Percentiles rank a stretch among this genome's conserved stretches.
Evolutionary conservation across 2,329 filamentous ascomycete genomes (phyloP).

Genomic region (Phaeosphaeriaceae sp.): DNA sequence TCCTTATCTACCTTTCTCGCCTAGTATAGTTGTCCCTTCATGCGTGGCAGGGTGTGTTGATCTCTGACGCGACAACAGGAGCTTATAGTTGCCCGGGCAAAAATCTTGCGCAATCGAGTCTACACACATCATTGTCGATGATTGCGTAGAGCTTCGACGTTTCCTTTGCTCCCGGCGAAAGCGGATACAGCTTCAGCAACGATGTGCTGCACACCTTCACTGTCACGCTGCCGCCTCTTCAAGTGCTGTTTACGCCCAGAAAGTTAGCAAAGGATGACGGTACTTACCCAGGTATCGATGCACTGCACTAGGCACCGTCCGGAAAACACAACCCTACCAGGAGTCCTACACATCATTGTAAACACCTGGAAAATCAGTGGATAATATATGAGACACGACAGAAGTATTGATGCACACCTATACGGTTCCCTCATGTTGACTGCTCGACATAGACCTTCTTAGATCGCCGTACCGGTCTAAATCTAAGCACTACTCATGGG

Average conservation of each 20-base stretch:
- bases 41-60: background rate
- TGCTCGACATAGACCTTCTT: too few species aligned
- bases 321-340: too few species aligned
- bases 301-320: too few species aligned
- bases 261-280: too few species aligned
- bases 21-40: slow-evolving; percentile 10
- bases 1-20: slow-evolving; percentile 23
- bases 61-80: slow-evolving; percentile 6
- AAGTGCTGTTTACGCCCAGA: slow-evolving; percentile 28
- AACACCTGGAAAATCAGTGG: too few species aligned
- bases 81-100: slow-evolving; percentile 25
- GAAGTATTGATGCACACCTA: too few species aligned
- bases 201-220: slow-evolving; percentile 26
- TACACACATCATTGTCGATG: slow-evolving; percentile 20
- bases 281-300: too few species aligned
- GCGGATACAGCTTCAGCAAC: slow-evolving; percentile 28
- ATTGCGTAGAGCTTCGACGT: slow-evolving; percentile 24
- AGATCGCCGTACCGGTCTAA: too few species aligned
- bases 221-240: slow-evolving; percentile 37
- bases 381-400: too few species aligned
- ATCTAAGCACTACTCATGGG: too few species aligned
- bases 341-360: too few species aligned
- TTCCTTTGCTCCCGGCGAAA: slow-evolving; percentile 23
- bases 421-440: too few species aligned
- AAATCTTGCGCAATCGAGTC: slow-evolving; percentile 22